Percentiles rank a stretch among this genome's conserved stretches.
Conservation (phyloP, 805 yeast genomes). For the Blastobotrys americana region DNA sequence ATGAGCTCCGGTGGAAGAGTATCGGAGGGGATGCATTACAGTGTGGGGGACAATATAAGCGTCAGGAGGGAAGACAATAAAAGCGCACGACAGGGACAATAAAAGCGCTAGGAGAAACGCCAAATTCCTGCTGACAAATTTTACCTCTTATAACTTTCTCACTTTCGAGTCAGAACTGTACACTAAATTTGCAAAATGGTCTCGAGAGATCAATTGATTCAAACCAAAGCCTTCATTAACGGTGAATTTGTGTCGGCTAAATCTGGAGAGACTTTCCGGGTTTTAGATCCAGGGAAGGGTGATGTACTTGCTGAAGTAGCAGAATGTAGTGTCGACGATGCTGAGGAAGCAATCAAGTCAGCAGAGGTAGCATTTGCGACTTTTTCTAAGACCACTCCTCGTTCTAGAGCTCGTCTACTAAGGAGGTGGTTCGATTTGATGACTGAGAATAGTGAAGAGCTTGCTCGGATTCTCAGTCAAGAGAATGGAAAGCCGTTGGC, state of each 20-base stretch:
- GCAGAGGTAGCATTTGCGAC: slow-evolving; percentile 47
- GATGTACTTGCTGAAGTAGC: slow-evolving; percentile 43
- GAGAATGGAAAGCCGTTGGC: slow-evolving; percentile 70
- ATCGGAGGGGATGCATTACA: no score
- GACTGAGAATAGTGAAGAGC: slow-evolving; percentile 51
- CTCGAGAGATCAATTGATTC: background rate
- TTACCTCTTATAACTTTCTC: no score
- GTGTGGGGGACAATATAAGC: no score
- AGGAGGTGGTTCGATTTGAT: slow-evolving; percentile 46
- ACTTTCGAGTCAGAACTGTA: no score
- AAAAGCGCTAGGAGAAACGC: no score
- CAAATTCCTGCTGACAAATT: no score
- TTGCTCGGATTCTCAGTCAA: slow-evolving; percentile 53
- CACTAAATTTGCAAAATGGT: no score
- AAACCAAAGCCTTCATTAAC: slow-evolving; percentile 36
- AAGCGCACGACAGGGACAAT: no score
- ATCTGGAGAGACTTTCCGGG: slow-evolving; percentile 47
- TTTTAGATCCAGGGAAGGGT: slow-evolving; percentile 70
- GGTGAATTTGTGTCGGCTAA: slow-evolving; percentile 59
- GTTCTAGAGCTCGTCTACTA: slow-evolving; percentile 50
- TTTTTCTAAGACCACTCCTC: slow-evolving; percentile 49
- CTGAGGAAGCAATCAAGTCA: slow-evolving; percentile 45
- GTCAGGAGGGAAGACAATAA: no score
- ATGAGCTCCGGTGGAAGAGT: no score
- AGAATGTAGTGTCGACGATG: slow-evolving; percentile 36